Evolutionary conservation across 176 grass and related monocot genomes (phyloP).

Genomic region (Carex scoparia): DNA sequence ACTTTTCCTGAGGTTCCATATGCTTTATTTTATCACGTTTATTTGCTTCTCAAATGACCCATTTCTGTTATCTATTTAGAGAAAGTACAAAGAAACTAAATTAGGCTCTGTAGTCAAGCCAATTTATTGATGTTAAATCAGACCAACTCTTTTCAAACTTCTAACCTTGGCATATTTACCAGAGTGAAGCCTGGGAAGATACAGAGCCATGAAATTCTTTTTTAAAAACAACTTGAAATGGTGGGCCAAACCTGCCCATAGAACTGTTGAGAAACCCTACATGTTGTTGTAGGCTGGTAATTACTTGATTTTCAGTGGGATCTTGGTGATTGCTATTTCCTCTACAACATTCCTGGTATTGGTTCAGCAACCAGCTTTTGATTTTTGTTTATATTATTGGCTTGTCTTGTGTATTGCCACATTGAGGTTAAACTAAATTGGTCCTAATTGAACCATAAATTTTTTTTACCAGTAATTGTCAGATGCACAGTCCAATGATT

Average conservation of each 20-base stretch:
- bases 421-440: not conserved
- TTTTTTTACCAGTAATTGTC: slow-evolving; percentile 15
- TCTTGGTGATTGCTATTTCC: not conserved
- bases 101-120: slow-evolving; percentile 9
- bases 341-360: not conserved
- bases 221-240: not conserved
- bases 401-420: not conserved
- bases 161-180: not conserved
- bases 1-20: slow-evolving; percentile 71
- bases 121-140: not conserved
- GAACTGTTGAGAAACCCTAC: not conserved
- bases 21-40: not conserved
- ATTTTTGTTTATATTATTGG: not conserved
- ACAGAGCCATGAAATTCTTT: not conserved
- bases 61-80: not conserved
- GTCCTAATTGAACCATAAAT: not conserved
- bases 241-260: not conserved
- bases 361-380: not conserved
- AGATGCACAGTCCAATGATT: not conserved
- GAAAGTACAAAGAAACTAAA: not conserved
- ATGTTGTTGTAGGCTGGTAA: not conserved
- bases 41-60: not conserved
- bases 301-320: not conserved
- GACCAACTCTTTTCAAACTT: not conserved
- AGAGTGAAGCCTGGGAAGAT: not conserved